Conservation (phyloP, 306 rosid species). For the Datisca glomerata region DNA sequence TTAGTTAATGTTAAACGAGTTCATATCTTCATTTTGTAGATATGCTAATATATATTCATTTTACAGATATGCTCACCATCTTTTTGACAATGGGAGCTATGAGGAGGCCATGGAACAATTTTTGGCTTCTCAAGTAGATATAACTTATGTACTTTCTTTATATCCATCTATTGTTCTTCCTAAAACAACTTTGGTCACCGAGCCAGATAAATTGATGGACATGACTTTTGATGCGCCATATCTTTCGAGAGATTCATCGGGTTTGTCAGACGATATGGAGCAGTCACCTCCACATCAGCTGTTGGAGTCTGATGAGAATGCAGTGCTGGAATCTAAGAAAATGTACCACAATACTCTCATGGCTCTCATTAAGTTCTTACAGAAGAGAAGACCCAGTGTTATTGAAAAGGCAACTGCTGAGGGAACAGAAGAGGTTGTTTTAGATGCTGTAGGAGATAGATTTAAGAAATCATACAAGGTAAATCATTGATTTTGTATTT, state of each 20-base stretch:
- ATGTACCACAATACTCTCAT: constrained; percentile 86
- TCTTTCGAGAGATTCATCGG: constrained; percentile 77
- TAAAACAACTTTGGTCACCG: constrained; percentile 53
- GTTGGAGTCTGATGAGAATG: constrained; percentile 50
- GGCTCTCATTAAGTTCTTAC: constrained; percentile 91
- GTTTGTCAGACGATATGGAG: constrained; percentile 85
- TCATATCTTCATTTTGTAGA: too few relatives aligned
- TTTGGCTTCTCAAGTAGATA: constrained; percentile 79
- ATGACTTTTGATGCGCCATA: constrained; percentile 41
- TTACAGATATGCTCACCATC: constrained; percentile 89
- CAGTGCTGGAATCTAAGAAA: constrained; percentile 75
- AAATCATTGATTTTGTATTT: constrained; percentile 2
- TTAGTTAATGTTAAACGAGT: too few relatives aligned
- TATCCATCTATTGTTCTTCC: constrained; percentile 83
- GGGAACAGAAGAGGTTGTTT: constrained; percentile 95
- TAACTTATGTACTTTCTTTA: constrained; percentile 79
- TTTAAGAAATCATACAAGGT: constrained; percentile 80
- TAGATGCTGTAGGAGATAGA: constrained; percentile 86
- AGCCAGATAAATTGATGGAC: constrained; percentile 62
- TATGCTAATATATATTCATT: neutral
- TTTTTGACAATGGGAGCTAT: constrained; percentile 84
- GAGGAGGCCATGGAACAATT: constrained; percentile 98
- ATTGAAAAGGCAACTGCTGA: constrained; percentile 95
- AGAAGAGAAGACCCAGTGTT: constrained; percentile 65
- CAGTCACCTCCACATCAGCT: constrained; percentile 25